A percentile compares a stretch with the other conserved stretches of the same genome.
Conservation (phyloP, 2,329 filamentous ascomycete genomes). For the Fusarium sp. region DNA sequence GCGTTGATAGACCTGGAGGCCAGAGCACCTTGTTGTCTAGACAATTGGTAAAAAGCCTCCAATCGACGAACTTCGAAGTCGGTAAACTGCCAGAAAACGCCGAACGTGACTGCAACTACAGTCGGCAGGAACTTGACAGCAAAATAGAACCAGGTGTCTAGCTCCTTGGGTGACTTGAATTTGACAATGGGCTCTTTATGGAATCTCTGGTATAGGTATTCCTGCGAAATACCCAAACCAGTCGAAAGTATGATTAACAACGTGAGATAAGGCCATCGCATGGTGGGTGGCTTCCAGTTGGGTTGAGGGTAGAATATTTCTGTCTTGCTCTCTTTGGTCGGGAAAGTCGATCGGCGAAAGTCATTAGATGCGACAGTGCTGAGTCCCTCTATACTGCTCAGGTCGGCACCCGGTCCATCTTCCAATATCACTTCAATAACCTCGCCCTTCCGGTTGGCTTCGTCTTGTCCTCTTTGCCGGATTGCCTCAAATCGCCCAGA, state of each 20-base stretch:
- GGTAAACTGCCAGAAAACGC: conserved; percentile 74
- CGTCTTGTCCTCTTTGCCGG: conserved; percentile 65
- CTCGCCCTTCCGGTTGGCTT: conserved; percentile 71
- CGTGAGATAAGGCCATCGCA: conserved; percentile 72
- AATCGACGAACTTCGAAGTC: conserved; percentile 76
- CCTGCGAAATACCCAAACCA: conserved; percentile 64
- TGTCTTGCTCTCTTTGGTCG: conserved; percentile 54
- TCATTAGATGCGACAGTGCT: conserved; percentile 46
- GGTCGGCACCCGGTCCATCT: conserved; percentile 59
- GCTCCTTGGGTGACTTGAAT: conserved; percentile 64
- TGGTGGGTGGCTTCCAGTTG: conserved; percentile 76
- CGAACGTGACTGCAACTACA: conserved; percentile 71
- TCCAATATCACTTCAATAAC: conserved; percentile 70
- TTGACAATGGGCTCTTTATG: conserved; percentile 59
- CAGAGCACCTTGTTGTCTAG: conserved; percentile 69
- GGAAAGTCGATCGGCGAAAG: conserved; percentile 56
- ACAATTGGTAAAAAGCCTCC: conserved; percentile 76
- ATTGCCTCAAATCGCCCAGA: conserved; percentile 57
- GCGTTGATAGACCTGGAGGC: conserved; percentile 78
- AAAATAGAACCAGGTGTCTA: conserved; percentile 68
- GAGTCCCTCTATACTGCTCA: conserved; percentile 65
- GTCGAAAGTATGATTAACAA: conserved; percentile 67
- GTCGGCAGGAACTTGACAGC: conserved; percentile 74
- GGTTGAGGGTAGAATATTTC: conserved; percentile 72
- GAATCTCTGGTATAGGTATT: conserved; percentile 68